phyloP scores from a whole-genome alignment of 345 rosid species.

The Boechera divaricarpa region DNA sequence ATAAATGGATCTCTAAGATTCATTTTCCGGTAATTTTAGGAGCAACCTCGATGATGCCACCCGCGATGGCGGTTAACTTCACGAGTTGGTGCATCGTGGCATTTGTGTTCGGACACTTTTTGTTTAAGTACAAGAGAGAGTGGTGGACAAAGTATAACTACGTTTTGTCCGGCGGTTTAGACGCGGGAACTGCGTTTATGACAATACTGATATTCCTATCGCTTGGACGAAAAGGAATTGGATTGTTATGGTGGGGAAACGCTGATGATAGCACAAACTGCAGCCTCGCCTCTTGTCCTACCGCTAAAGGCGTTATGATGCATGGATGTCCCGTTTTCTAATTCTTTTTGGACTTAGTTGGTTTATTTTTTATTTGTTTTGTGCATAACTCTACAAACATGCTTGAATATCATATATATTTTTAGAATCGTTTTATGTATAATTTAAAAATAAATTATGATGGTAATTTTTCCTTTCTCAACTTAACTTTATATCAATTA shows the following conservation, averaged over 20 bases:
- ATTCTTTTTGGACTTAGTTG: background rate
- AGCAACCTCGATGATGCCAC: constrained; percentile 74
- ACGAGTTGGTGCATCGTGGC: constrained; percentile 69
- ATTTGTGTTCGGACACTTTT: constrained; percentile 59
- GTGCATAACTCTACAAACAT: too few species aligned
- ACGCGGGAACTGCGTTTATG: constrained; percentile 83
- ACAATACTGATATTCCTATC: constrained; percentile 58
- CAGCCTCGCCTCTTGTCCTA: constrained; percentile 71
- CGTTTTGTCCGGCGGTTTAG: constrained; percentile 71
- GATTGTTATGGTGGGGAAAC: constrained; percentile 78
- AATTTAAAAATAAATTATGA: too few species aligned
- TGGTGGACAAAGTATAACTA: constrained; percentile 79
- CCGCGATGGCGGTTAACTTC: constrained; percentile 75
- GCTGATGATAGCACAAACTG: constrained; percentile 59
- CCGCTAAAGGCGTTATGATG: constrained; percentile 57
- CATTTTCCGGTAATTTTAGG: constrained; percentile 77
- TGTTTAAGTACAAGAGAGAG: constrained; percentile 53
- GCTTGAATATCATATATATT: too few species aligned
- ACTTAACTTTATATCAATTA: too few species aligned
- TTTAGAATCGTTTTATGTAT: too few species aligned
- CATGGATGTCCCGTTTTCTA: constrained; percentile 64
- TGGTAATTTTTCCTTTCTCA: too few species aligned
- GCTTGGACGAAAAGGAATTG: constrained; percentile 51
- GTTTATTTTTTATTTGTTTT: background rate
- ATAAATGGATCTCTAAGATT: constrained; percentile 62